Base-by-base conservation (phyloP, 176 grass and related monocot species). In the Calamus simplicifolius region DNA sequence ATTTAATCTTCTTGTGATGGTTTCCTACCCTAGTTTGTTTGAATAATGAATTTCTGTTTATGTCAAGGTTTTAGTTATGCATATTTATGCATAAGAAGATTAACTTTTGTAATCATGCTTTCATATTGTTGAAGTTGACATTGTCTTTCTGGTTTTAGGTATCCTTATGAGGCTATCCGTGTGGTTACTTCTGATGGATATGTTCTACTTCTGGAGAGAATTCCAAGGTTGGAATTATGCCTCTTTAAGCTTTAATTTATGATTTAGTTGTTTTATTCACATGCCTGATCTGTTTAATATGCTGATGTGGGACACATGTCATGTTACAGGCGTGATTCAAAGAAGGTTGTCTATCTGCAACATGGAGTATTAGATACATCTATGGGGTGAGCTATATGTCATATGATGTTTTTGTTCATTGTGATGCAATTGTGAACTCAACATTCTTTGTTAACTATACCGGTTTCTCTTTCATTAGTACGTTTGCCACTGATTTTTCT, bases 131-230 rank as follows among this genome's bases (percentile, higher is more conserved):
- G 7, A 38, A 43, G 65, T 19, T 48, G 15, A 68, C 21, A 12
- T 55, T n/a, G 16, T 19, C 31, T 27, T 55, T 5, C 27, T 25
- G 31, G 31, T 62, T 78, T 62, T 55, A 96, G 92, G 53, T 96
- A 96, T 61, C 92, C 92, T 58, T 96, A 85, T 75, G 87, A 96
- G 77, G 78, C 70, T 79, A 90, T 96, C 59, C 82, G 75, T 61
- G 92, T 96, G 6, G 87, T 90, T 76, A 96, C 92, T 59, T 87
- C 83, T 73, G 92, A 96, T 90, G 92, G 92, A 67, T 96, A 96
- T 79, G 82, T 96, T 43, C 43, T 96, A 56, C 79, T 96, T 27
- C 62, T 96, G 75, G 92, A 96, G 71, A 90, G 92, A 59, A 89
- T 96, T 59, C 92, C 92, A 62, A 96, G 92, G 92, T 96, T 48